A percentile compares a stretch with the other conserved stretches of the same genome.
Conservation (phyloP, 2,329 filamentous ascomycete species). For the Botrytis elliptica region DNA sequence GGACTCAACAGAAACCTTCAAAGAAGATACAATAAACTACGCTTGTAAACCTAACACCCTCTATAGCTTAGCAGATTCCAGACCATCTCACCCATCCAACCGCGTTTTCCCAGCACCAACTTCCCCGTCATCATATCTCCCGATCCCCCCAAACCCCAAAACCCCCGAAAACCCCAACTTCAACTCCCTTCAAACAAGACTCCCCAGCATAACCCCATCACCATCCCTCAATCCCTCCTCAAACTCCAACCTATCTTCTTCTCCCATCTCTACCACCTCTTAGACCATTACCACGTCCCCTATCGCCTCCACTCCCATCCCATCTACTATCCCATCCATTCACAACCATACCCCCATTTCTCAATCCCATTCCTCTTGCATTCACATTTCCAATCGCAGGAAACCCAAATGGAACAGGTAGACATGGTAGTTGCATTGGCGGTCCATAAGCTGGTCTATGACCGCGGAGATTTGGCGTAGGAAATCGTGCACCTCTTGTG, state of each 20-base stretch:
- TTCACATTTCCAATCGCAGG: neutral
- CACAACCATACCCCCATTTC: neutral
- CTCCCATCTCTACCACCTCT: neutral
- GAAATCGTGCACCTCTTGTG: neutral
- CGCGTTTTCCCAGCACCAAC: neutral
- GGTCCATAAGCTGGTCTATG: neutral
- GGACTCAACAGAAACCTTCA: neutral
- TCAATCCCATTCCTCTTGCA: too few relatives aligned
- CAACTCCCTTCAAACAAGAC: neutral
- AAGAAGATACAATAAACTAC: neutral
- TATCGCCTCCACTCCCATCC: neutral
- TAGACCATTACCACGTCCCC: neutral
- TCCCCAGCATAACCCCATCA: neutral
- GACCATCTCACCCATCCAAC: neutral
- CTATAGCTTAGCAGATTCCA: neutral
- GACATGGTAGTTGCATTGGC: accelerated
- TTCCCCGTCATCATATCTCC: neutral
- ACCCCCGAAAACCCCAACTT: neutral
- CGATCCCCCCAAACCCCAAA: neutral
- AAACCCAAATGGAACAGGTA: accelerated
- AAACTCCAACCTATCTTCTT: neutral
- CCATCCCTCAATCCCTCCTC: neutral
- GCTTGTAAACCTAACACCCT: neutral
- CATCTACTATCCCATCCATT: neutral
- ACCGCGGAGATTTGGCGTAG: accelerated